Evolutionary conservation across 2,329 filamentous ascomycete genomes (phyloP).

Genomic region (Xylaria sp.): DNA sequence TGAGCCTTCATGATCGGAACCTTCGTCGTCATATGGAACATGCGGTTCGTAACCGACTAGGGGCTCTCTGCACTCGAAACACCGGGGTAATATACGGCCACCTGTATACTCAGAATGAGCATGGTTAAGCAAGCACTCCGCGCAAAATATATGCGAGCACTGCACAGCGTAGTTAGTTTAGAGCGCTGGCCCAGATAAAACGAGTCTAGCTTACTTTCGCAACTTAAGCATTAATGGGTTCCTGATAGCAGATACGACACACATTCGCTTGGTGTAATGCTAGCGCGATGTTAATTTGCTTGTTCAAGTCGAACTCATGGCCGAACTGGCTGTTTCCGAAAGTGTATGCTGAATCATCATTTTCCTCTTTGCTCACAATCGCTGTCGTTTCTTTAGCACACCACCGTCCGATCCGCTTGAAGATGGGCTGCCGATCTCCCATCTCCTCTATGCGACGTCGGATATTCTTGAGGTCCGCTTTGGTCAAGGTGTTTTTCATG

Average conservation of each 20-base stretch:
- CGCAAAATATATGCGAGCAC: constrained; percentile 23
- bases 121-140: constrained; percentile 2
- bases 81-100: constrained; percentile 4
- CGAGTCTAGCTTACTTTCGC: background rate
- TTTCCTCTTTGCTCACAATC: background rate
- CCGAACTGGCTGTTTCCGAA: constrained; percentile 20
- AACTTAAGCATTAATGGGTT: background rate
- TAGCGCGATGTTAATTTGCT: background rate
- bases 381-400: background rate
- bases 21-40: background rate
- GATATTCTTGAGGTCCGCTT: constrained; percentile 1
- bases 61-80: constrained; percentile 10
- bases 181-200: background rate
- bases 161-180: background rate
- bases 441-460: background rate
- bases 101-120: background rate
- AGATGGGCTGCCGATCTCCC: background rate
- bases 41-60: background rate
- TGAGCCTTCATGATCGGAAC: background rate
- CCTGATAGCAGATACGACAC: constrained; percentile 20
- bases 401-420: constrained; percentile 18
- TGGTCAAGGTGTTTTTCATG: constrained; percentile 2
- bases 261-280: background rate
- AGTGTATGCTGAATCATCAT: background rate
- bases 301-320: constrained; percentile 7